phyloP scores from a whole-genome alignment of 2,329 filamentous ascomycete genomes.

The Colletotrichum sp. region DNA sequence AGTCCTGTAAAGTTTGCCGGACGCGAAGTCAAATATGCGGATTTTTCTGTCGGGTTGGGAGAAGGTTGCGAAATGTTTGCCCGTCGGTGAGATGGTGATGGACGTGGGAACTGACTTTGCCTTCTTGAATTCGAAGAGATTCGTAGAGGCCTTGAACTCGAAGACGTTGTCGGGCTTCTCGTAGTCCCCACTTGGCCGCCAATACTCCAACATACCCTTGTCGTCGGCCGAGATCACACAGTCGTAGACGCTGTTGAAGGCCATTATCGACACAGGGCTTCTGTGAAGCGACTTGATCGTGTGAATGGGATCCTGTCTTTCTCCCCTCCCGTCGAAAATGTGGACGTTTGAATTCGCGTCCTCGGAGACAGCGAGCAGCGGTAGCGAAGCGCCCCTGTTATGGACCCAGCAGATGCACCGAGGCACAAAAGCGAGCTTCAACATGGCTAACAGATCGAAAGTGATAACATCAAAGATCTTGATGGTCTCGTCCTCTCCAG shows the following conservation, averaged over 20 bases:
- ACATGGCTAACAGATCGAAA: constrained; percentile 84
- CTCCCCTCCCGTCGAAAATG: constrained; percentile 89
- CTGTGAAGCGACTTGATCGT: constrained; percentile 82
- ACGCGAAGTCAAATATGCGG: constrained; percentile 89
- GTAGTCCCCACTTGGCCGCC: constrained; percentile 79
- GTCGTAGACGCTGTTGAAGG: constrained; percentile 86
- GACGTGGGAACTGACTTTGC: constrained; percentile 84
- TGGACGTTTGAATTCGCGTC: constrained; percentile 74
- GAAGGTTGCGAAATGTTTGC: constrained; percentile 84
- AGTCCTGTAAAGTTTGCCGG: constrained; percentile 85
- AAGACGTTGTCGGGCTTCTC: constrained; percentile 94
- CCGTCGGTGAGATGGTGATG: constrained; percentile 84
- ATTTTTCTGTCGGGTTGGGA: constrained; percentile 95
- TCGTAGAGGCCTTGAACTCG: constrained; percentile 90
- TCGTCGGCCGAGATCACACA: constrained; percentile 92
- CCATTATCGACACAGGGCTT: constrained; percentile 81
- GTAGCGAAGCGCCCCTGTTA: constrained; percentile 83
- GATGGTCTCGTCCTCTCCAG: constrained; percentile 77
- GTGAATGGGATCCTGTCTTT: constrained; percentile 77
- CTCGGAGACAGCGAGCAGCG: constrained; percentile 83
- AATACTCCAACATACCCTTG: constrained; percentile 95
- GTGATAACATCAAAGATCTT: constrained; percentile 86
- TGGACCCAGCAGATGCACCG: constrained; percentile 93
- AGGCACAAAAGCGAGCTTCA: constrained; percentile 77
- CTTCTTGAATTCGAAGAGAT: constrained; percentile 97